These are phyloP conservation scores for Botrytis hyacinthi DNA, from an alignment of 2,329 filamentous ascomycete species.

Conservation along the genomic window DNA sequence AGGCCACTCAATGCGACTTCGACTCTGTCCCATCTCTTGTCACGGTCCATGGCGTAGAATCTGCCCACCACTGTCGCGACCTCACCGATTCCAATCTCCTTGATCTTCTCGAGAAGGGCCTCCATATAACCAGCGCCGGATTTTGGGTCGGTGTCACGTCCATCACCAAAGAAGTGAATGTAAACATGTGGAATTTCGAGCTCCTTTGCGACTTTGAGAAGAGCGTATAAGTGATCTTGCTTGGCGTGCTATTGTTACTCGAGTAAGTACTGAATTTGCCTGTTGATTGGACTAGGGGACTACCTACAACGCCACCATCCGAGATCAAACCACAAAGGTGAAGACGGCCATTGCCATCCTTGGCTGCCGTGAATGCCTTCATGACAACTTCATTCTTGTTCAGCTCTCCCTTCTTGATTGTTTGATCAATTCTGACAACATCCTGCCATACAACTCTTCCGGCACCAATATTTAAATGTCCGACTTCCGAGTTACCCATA, in stretches of 20 bases:
- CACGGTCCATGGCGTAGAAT: conserved; percentile 99
- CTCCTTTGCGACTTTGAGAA: conserved; percentile 87
- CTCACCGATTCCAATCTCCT: conserved; percentile 83
- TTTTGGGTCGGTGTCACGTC: conserved; percentile 96
- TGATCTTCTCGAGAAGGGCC: conserved; percentile 73
- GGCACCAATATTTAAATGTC: conserved; percentile 97
- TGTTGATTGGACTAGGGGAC: conserved; percentile 12
- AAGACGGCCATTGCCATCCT: conserved; percentile 84
- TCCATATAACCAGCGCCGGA: conserved; percentile 85
- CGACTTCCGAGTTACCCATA: conserved; percentile 99
- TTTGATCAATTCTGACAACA: conserved; percentile 91
- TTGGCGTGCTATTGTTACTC: conserved; percentile 68
- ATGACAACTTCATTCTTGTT: conserved; percentile 39
- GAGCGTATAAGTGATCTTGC: conserved; percentile 85
- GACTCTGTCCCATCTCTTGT: conserved; percentile 97
- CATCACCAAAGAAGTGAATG: conserved; percentile 99
- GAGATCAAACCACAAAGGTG: conserved; percentile 91
- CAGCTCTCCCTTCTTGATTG: conserved; percentile 59
- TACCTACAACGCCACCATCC: conserved; percentile 80
- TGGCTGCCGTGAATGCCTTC: conserved; percentile 73
- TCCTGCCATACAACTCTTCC: conserved; percentile 98
- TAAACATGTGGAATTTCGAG: conserved; percentile 85
- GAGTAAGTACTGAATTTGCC: conserved; percentile 23
- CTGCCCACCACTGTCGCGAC: conserved; percentile 91
- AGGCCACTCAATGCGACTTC: conserved; percentile 84